Conservation (phyloP, 2,329 filamentous ascomycete genomes). For the Chaetothyriales sp. region DNA sequence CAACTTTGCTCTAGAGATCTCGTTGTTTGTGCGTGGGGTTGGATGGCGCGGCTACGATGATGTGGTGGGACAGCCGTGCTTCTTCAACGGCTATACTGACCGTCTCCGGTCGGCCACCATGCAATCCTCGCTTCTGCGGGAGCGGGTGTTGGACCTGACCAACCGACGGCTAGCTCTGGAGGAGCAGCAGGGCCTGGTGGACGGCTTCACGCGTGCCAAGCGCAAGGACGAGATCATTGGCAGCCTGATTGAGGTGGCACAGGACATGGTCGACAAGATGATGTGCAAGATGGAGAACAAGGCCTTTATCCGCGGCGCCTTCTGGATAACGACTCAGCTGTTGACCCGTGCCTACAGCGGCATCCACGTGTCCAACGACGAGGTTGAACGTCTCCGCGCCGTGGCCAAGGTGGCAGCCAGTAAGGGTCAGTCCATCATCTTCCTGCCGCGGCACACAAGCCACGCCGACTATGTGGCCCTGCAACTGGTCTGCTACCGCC, state of each 20-base stretch:
- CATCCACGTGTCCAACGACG: conserved; percentile 89
- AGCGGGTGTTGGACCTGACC: conserved; percentile 62
- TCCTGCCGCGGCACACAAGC: conserved; percentile 83
- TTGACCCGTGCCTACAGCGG: conserved; percentile 86
- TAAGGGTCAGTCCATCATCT: conserved; percentile 90
- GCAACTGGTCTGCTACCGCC: conserved; percentile 85
- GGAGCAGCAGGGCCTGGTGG: conserved; percentile 40
- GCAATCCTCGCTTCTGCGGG: conserved; percentile 56
- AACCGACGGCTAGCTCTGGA: conserved; percentile 60
- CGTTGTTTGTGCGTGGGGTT: conserved; percentile 77
- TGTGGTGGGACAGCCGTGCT: conserved; percentile 80
- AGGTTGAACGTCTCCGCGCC: conserved; percentile 65
- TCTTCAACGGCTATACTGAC: conserved; percentile 82
- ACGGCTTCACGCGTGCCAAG: conserved; percentile 23
- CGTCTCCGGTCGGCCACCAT: conserved; percentile 71
- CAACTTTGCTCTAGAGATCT: conserved; percentile 83
- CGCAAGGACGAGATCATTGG: conserved; percentile 52
- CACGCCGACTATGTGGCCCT: conserved; percentile 94
- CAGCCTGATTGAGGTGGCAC: conserved; percentile 64
- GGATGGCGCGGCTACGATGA: conserved; percentile 93
- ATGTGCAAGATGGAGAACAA: conserved; percentile 99
- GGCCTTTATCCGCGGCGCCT: conserved; percentile 76
- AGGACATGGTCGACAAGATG: conserved; percentile 83
- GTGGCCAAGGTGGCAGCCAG: conserved; percentile 70
- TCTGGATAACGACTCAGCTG: conserved; percentile 76